These are phyloP conservation scores for Ceratobasidium sp. DNA, from an alignment of 1,284 basidiomycete species.

Conservation along the genomic window DNA sequence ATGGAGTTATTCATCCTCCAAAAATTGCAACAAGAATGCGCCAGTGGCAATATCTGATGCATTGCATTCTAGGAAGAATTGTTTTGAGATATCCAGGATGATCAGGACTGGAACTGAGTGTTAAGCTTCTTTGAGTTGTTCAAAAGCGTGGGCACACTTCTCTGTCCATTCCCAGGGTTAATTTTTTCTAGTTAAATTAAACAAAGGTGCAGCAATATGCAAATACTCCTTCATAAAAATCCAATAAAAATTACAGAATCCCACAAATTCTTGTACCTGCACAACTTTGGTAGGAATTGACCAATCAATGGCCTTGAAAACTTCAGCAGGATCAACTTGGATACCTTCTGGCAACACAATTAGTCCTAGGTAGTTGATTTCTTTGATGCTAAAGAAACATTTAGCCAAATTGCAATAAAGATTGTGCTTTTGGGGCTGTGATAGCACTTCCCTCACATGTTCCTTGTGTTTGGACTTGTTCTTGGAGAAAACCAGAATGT, in stretches of 20 bases:
- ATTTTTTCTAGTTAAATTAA: too few relatives aligned
- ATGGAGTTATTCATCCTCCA: conserved; percentile 41
- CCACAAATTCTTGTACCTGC: not conserved
- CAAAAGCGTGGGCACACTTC: too few relatives aligned
- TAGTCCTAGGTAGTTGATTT: conserved; percentile 47
- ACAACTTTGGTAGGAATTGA: not conserved
- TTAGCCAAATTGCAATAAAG: conserved; percentile 44
- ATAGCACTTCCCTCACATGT: conserved; percentile 45
- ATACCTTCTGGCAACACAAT: conserved; percentile 44
- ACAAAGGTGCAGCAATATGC: not conserved
- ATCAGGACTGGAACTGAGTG: too few relatives aligned
- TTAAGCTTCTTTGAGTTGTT: too few relatives aligned
- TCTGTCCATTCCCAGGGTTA: too few relatives aligned
- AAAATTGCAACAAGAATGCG: conserved; percentile 45
- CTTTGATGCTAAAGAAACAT: conserved; percentile 44
- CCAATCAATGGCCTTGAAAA: not conserved
- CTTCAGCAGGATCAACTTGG: conserved; percentile 44
- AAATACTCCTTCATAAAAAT: not conserved
- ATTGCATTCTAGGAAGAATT: conserved; percentile 46
- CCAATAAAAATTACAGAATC: not conserved
- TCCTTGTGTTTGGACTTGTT: conserved; percentile 50
- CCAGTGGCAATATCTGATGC: conserved; percentile 47
- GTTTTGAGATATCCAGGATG: not conserved
- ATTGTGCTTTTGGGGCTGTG: conserved; percentile 35
- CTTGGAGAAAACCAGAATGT: conserved; percentile 53